phyloP scores from a whole-genome alignment of 768 basidiomycete species.

The Boletus eberwhitei region DNA sequence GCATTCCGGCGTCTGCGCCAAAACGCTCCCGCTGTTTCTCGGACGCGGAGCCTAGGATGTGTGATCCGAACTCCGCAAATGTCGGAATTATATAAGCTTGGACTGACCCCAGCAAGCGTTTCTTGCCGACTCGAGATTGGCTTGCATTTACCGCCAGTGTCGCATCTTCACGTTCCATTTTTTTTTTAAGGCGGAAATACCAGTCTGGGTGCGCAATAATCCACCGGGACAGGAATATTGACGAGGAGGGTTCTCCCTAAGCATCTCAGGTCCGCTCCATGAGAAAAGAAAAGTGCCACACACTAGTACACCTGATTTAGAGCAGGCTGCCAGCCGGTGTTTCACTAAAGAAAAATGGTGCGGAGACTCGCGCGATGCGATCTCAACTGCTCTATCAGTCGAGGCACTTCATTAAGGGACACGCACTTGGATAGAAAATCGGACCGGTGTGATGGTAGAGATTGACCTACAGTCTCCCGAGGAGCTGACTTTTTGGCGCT shows the following conservation, averaged over 20 bases:
- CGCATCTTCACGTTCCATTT: background rate
- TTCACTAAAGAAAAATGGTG: slow-evolving; percentile 13
- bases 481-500: slow-evolving; percentile 34
- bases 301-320: slow-evolving; percentile 4
- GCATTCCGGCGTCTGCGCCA: slow-evolving; percentile 19
- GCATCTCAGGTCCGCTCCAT: background rate
- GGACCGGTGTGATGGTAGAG: slow-evolving; percentile 27
- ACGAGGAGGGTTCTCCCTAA: slow-evolving; percentile 1
- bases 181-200: background rate
- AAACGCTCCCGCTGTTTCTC: slow-evolving; percentile 10
- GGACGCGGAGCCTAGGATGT: slow-evolving; percentile 10
- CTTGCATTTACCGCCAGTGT: background rate
- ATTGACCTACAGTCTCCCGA: slow-evolving; percentile 22
- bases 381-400: slow-evolving; percentile 2
- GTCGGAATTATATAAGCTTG: slow-evolving; percentile 26
- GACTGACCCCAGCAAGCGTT: background rate
- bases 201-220: background rate
- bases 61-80: slow-evolving; percentile 30
- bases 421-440: slow-evolving; percentile 8
- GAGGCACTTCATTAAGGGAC: slow-evolving; percentile 8
- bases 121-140: no score
- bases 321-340: background rate
- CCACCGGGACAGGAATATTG: background rate
- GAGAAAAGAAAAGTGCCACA: slow-evolving; percentile 9
- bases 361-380: background rate